A percentile compares a stretch with the other conserved stretches of the same genome.
phyloP scores from a whole-genome alignment of 1,284 basidiomycete genomes.

The Xanthoconium separans region DNA sequence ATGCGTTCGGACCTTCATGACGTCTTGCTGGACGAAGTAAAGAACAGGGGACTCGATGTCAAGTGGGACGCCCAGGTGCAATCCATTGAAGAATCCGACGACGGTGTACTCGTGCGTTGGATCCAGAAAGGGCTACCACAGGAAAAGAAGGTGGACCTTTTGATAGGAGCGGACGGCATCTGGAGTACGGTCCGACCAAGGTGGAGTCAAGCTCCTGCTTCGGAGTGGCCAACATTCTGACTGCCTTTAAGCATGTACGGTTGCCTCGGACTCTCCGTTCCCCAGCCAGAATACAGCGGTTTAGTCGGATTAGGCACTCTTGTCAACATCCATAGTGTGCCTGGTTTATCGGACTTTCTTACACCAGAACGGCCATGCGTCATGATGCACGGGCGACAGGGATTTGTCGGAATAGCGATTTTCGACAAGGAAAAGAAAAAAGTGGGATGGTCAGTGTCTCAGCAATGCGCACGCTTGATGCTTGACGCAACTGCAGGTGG shows the following conservation, averaged over 20 bases:
- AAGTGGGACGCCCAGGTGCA: constrained; percentile 28
- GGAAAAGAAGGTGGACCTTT: constrained; percentile 28
- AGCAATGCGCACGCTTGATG: not conserved
- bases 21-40: constrained; percentile 29
- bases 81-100: constrained; percentile 24
- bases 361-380: constrained; percentile 24
- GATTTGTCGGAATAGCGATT: constrained; percentile 30
- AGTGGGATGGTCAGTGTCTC: constrained; percentile 23
- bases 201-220: constrained; percentile 7
- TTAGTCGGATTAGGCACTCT: constrained; percentile 28
- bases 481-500: constrained; percentile 22
- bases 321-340: constrained; percentile 17
- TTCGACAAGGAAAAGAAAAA: constrained; percentile 28
- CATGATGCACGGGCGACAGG: constrained; percentile 30
- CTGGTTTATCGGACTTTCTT: constrained; percentile 23
- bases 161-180: constrained; percentile 35
- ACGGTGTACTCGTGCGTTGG: constrained; percentile 30
- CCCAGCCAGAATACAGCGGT: constrained; percentile 32
- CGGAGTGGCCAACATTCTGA: constrained; percentile 2
- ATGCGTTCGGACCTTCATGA: constrained; percentile 34
- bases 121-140: constrained; percentile 18
- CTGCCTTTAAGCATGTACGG: constrained; percentile 23
- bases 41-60: constrained; percentile 21
- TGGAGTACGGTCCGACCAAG: constrained; percentile 32
- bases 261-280: constrained; percentile 16